Evolutionary conservation across 768 basidiomycete genomes (phyloP), one percentile per base, ranked within the genome.

Genomic region (Hygrophoropsis aurantiaca): DNA sequence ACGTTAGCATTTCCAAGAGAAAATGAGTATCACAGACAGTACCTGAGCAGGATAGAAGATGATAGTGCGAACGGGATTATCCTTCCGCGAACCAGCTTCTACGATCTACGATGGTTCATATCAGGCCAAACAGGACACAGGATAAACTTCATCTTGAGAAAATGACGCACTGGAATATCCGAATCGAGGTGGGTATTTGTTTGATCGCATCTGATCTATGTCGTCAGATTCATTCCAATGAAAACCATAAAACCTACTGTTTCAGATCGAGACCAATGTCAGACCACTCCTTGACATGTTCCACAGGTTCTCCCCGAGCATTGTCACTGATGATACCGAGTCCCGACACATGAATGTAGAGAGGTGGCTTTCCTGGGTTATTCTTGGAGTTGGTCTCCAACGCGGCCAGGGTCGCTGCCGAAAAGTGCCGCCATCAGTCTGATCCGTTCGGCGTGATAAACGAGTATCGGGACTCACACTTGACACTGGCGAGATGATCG

Each of bases 271-370:
- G 63, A 32, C 61, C 66, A 4, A 69, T 61, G 45, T 78, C 75
- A 3, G 64, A 59, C 58, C 71, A 74, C 25, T 57, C 57, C 15
- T 61, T 61, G 49, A 70, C 55, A 21, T 59, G 46, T 5, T 64
- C 62, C 18, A 69, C 51, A 15, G 53, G 53, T 51, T 74, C 71
- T 11, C 74, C 74, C 19, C 62, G 62, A 4, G 70, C 62, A 46
- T 70, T 70, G 58, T 76, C 70, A 44, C 67, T 67, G 26, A 66
- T 39, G 37, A 77, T 67, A 16, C 68, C 73, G 10, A 60, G 57
- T 3, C 75, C 74, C 1, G 74, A 74, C 16, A 73, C 57, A 33
- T 77, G 74, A 39, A 77, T 62, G 44, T 74, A 77, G 20, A 75
- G 46, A 0, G 74, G 75, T 1, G 72, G 69, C 21, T 66, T 64